A percentile compares a stretch with the other conserved stretches of the same genome.
Conservation (phyloP, 495 filamentous ascomycete genomes). For the Astrothelium macrocarpum region DNA sequence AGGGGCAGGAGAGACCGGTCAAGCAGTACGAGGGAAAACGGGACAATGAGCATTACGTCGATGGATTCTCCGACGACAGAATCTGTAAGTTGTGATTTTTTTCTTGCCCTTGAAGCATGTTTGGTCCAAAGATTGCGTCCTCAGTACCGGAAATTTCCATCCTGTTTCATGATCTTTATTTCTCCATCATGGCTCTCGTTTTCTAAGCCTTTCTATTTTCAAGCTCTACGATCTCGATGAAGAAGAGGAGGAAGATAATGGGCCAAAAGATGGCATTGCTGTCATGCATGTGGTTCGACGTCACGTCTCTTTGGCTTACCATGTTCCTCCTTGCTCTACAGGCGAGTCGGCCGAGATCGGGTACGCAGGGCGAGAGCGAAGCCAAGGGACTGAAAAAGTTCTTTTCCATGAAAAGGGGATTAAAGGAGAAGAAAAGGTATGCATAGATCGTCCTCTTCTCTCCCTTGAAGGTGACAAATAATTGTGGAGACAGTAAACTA, state of each 20-base stretch:
- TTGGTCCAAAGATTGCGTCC: not conserved
- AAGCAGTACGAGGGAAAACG: not conserved
- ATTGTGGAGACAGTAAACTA: not conserved
- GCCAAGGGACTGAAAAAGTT: not conserved
- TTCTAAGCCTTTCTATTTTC: not conserved
- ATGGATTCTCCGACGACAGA: not conserved
- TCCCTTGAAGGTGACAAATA: not conserved
- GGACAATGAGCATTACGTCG: not conserved
- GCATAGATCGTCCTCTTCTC: not conserved
- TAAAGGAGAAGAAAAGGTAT: slow-evolving; percentile 3
- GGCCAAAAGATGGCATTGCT: not conserved
- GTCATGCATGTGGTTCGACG: not conserved
- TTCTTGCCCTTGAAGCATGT: not conserved
- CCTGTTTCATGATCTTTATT: not conserved
- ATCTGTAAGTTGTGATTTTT: not conserved
- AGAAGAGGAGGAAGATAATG: not conserved
- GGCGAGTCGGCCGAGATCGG: slow-evolving; percentile 4
- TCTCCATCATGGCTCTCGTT: not conserved
- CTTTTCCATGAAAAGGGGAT: slow-evolving; percentile 4
- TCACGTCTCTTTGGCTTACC: not conserved
- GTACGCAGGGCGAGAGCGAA: slow-evolving; percentile 4
- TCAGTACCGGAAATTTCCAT: not conserved
- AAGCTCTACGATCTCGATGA: slow-evolving; percentile 3
- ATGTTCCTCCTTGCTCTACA: slow-evolving; percentile 1
- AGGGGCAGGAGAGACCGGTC: not conserved